These are phyloP conservation scores for Ceratocystis albifundus DNA, from an alignment of 2,329 filamentous ascomycete genomes.

Conservation along the genomic window DNA sequence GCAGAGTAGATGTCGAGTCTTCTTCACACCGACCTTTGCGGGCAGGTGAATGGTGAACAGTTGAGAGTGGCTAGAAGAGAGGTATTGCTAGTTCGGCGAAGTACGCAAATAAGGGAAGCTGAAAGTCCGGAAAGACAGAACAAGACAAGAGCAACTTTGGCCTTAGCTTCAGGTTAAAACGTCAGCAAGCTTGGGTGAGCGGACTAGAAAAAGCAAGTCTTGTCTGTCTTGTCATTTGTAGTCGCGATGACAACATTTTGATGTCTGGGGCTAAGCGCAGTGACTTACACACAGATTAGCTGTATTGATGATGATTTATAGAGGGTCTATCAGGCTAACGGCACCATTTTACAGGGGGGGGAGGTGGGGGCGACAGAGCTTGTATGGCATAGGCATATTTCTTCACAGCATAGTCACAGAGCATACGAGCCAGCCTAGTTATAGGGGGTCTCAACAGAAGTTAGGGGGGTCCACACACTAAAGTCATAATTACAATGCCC, in stretches of 20 bases:
- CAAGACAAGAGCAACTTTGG: not conserved
- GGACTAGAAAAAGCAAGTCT: not conserved
- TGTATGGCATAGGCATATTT: no score
- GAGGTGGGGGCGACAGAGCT: no score
- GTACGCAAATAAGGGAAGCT: not conserved
- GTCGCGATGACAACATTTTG: constrained; percentile 14
- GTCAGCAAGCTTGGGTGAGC: not conserved
- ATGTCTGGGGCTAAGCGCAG: not conserved
- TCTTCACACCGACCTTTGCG: not conserved
- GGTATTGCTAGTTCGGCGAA: not conserved
- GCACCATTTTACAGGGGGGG: no score
- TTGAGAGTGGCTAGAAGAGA: not conserved
- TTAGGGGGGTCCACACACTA: no score
- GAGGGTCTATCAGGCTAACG: not conserved
- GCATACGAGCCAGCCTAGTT: no score
- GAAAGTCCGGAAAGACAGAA: not conserved
- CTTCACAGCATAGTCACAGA: no score
- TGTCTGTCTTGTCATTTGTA: constrained; percentile 12
- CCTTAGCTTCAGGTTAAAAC: not conserved
- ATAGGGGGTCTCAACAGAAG: no score
- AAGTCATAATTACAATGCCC: not conserved
- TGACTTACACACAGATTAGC: not conserved
- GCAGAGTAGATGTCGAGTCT: not conserved
- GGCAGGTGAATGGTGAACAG: no score
- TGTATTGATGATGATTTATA: not conserved